phyloP scores from a whole-genome alignment of 2,329 filamentous ascomycete genomes.

The Penicillium capsulatum region DNA sequence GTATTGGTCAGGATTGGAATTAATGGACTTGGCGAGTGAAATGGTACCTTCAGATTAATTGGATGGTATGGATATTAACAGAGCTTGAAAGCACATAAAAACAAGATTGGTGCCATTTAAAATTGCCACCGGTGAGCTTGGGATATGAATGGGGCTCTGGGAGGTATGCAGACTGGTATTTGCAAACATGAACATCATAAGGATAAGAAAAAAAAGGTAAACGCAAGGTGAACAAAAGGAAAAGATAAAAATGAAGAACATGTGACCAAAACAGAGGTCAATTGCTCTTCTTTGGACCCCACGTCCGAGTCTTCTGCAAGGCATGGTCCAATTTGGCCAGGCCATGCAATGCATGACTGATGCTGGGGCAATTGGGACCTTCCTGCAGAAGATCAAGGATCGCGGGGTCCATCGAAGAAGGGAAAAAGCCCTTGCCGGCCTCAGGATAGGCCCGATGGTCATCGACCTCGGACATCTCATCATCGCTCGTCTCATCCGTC shows the following conservation, averaged over 20 bases:
- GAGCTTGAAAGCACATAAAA: too few species aligned
- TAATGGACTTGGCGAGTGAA: neutral
- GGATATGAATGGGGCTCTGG: too few species aligned
- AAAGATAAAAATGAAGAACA: too few species aligned
- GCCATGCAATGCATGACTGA: conserved; percentile 48
- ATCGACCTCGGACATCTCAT: conserved; percentile 46
- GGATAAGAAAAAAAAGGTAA: too few species aligned
- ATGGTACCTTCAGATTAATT: neutral
- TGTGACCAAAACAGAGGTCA: too few species aligned
- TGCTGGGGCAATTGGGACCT: conserved; percentile 53
- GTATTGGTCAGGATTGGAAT: too few species aligned
- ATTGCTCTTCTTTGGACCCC: neutral
- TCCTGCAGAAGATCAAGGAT: conserved; percentile 62
- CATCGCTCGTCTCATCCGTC: conserved; percentile 33
- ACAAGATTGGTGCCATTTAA: too few species aligned
- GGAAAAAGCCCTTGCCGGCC: conserved; percentile 57
- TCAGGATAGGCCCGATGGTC: conserved; percentile 61
- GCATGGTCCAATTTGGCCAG: neutral
- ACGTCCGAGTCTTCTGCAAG: conserved; percentile 6
- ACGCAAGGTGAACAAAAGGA: too few species aligned
- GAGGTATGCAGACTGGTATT: too few species aligned
- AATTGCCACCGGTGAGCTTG: too few species aligned
- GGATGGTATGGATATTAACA: neutral
- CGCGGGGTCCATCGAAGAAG: conserved; percentile 52
- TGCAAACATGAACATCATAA: too few species aligned